phyloP scores from a whole-genome alignment of 2,329 filamentous ascomycete genomes.

The Cercospora sp. region DNA sequence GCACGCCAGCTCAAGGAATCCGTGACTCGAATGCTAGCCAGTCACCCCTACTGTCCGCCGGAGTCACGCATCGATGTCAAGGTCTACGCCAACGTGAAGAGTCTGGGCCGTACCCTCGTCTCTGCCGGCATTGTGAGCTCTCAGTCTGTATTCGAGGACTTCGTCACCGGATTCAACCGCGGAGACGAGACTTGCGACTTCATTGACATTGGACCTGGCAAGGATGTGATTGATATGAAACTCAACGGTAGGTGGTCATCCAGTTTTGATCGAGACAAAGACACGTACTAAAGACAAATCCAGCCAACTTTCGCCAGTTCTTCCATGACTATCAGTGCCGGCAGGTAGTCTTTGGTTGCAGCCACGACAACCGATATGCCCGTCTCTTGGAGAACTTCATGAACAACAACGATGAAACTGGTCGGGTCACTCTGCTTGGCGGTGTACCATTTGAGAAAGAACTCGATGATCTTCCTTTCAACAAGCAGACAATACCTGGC shows the following conservation, averaged over 20 bases:
- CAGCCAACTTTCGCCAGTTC: slow-evolving; percentile 56
- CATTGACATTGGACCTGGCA: slow-evolving; percentile 60
- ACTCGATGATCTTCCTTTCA: slow-evolving; percentile 53
- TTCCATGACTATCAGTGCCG: slow-evolving; percentile 61
- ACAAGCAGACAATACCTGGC: slow-evolving; percentile 52
- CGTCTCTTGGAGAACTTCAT: slow-evolving; percentile 53
- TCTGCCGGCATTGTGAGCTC: slow-evolving; percentile 50
- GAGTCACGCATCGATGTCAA: slow-evolving; percentile 51
- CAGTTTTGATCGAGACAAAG: neutral
- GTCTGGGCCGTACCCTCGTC: slow-evolving; percentile 22
- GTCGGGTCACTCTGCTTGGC: slow-evolving; percentile 58
- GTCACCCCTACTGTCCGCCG: slow-evolving; percentile 35
- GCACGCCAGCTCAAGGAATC: slow-evolving; percentile 55
- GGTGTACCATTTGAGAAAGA: slow-evolving; percentile 59
- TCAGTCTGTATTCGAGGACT: slow-evolving; percentile 51
- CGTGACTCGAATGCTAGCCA: slow-evolving; percentile 42
- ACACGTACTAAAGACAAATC: slow-evolving; percentile 32
- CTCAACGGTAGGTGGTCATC: slow-evolving; percentile 42
- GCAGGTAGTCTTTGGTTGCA: slow-evolving; percentile 61
- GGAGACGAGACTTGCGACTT: slow-evolving; percentile 61
- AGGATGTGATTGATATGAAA: slow-evolving; percentile 61
- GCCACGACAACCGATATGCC: slow-evolving; percentile 58
- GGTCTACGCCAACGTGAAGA: slow-evolving; percentile 49
- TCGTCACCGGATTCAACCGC: slow-evolving; percentile 59
- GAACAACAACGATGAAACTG: slow-evolving; percentile 47